Evolutionary conservation across 495 filamentous ascomycete genomes (phyloP), one percentile per base, ranked within the genome.

Genomic region (Penicillium subrubescens): DNA sequence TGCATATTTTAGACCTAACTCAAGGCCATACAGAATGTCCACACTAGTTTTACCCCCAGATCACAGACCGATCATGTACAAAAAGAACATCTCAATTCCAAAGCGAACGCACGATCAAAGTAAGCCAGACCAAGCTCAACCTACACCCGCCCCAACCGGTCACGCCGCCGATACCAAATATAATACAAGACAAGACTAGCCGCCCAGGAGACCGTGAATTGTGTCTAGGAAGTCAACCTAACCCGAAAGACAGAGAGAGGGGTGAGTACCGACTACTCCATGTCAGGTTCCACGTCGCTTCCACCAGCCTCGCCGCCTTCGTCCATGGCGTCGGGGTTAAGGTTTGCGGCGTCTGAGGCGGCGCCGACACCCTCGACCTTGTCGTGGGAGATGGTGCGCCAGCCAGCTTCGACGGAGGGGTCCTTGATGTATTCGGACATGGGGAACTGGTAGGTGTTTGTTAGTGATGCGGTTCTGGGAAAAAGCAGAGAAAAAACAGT

Each of bases 361-460:
- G 73, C 67, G 3, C 78, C 78, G 33, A 72, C 61, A 25, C 67
- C 72, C 64, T 83, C 80, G 39, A 81, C 79, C 44, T 85, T 86
- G 63, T 90, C 88, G 67, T 93, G 90, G 8, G 88, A 90, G 51
- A 92, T 79, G 5, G 89, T 83, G 54, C 83, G 81, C 91, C 91
- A 94, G 34, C 90, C 90, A 44, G 83, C 84, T 0, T 80, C 77
- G 58, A 85, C 80, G 8, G 79, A 78, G 11, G 81, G 66, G 58
- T 94, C 90, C 71, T 94, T 93, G 71, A 90, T 84, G 74, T 92
- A 93, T 75, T 96, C 92, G 73, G 92, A 90, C 63, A 91, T 94
- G 12, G 92, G 92, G 84, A 96, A 96, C 79, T 82, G 55, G 19
- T n/a, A 31, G 10, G 19, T 3, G 0, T 25, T 27, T 17, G 51